Conservation (phyloP, 2,329 filamentous ascomycete species). For the Curvularia spicifera region DNA sequence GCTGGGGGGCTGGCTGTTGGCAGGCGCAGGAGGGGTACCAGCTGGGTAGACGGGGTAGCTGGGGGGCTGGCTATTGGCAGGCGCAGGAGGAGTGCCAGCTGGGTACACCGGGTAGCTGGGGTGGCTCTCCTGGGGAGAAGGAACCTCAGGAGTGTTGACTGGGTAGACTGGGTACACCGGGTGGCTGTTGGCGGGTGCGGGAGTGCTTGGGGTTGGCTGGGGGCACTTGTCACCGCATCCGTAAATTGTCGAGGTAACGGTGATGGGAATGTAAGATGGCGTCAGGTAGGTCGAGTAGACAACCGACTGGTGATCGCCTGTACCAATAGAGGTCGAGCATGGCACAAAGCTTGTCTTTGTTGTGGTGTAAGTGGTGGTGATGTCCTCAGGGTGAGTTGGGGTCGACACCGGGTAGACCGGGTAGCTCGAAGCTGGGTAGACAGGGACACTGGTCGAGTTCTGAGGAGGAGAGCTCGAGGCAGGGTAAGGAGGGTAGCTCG, state of each 20-base stretch:
- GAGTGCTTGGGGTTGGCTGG: too few relatives aligned
- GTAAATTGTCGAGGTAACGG: slow-evolving; percentile 39
- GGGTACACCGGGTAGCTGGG: slow-evolving; percentile 7
- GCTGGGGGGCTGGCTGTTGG: not conserved
- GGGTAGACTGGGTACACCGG: slow-evolving; percentile 8
- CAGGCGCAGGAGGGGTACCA: not conserved
- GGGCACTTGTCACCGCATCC: slow-evolving; percentile 23
- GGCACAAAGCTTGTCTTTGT: slow-evolving; percentile 48
- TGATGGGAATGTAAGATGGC: slow-evolving; percentile 39
- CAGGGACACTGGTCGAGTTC: not conserved
- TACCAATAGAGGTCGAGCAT: slow-evolving; percentile 46
- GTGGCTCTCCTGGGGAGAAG: too few relatives aligned
- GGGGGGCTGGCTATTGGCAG: not conserved
- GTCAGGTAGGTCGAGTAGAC: slow-evolving; percentile 51
- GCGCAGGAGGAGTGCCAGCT: not conserved
- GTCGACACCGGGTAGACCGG: slow-evolving; percentile 4
- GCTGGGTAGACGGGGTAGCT: slow-evolving; percentile 9
- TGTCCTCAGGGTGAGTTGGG: slow-evolving; percentile 16
- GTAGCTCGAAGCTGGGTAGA: not conserved
- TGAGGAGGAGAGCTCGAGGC: not conserved
- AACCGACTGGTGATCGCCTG: slow-evolving; percentile 33
- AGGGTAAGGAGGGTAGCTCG: slow-evolving; percentile 34
- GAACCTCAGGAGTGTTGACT: not conserved
- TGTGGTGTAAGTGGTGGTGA: slow-evolving; percentile 34
- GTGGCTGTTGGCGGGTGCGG: not conserved